Evolutionary conservation across 1,284 basidiomycete genomes (phyloP).

Genomic region (Boletus sp.): DNA sequence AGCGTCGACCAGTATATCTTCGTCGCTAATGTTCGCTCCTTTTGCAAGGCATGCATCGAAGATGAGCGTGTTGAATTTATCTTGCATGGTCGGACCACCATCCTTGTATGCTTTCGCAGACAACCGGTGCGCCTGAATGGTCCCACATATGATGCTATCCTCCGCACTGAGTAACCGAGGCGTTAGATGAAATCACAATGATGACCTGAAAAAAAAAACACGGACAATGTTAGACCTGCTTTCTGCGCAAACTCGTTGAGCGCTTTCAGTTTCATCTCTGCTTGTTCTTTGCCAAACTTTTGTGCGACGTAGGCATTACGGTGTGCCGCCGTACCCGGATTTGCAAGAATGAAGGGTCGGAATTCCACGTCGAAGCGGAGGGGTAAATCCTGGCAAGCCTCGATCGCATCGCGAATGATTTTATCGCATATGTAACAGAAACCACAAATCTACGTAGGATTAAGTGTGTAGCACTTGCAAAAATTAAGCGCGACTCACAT

Average conservation of each 20-base stretch:
- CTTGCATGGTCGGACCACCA: conserved; percentile 66
- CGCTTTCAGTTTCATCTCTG: conserved; percentile 49
- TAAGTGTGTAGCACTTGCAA: conserved; percentile 4
- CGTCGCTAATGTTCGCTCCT: conserved; percentile 62
- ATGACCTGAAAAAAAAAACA: conserved; percentile 24
- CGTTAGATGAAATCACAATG: not conserved
- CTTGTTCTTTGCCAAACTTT: conserved; percentile 63
- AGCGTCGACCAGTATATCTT: conserved; percentile 60
- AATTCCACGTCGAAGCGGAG: conserved; percentile 73
- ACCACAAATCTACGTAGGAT: conserved; percentile 58
- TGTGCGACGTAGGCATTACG: conserved; percentile 41
- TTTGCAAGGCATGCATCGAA: conserved; percentile 72
- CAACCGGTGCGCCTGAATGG: conserved; percentile 73
- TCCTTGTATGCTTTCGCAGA: conserved; percentile 67
- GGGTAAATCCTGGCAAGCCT: conserved; percentile 61
- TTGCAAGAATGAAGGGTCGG: conserved; percentile 66
- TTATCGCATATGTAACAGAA: conserved; percentile 79
- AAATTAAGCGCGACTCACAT: conserved; percentile 49
- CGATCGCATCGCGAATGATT: conserved; percentile 67
- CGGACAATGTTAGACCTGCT: conserved; percentile 70
- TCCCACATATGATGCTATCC: conserved; percentile 64
- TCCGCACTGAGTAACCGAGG: conserved; percentile 46
- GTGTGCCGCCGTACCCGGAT: conserved; percentile 42
- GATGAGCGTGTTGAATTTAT: conserved; percentile 56
- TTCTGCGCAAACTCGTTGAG: conserved; percentile 55